Evolutionary conservation across 352 stramenopile genomes (phyloP), one percentile per base, ranked within the genome.

Genomic region (Hyaloperonospora arabidopsidis): DNA sequence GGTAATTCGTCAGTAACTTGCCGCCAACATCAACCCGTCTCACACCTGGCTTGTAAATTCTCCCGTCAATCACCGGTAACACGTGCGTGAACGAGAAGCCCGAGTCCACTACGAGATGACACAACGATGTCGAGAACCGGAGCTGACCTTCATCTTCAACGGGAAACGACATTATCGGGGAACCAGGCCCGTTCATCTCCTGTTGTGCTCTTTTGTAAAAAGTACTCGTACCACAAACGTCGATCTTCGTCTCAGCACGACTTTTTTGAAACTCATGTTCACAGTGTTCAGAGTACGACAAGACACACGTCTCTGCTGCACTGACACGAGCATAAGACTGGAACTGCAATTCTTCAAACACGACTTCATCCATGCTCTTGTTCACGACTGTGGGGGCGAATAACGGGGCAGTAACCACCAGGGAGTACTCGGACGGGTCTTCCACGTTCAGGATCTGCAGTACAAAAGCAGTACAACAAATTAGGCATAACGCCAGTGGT

Each of bases 11-110:
- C 52, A 98, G 70, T 47, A 98, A 63, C 56, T 98, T 98, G 18
- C 95, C 96, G 28, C 96, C 95, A 18, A 98, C 81, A 64, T 97
- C 93, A 38, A 98, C 70, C 0, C 79, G 68, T 55, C 71, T 85
- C 40, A 89, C 79, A 34, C 68, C 74, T 0, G 65, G 55, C 14
- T 61, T 60, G 45, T 61, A 84, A 51, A 67, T 76, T 14, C 67
- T 67, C 2, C 76, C 75, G 39, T 90, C 57, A 52, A 96, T 75
- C n/a, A 97, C 76, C 2, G 94, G 93, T 11, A 98, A 73, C 48
- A 98, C 71, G 49, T 98, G 85, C 22, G 89, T 98, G 53, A 97
- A 97, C 10, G 89, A 98, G 59, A 97, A 98, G 10, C 95, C 95
- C 2, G 87, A 84, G 76, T 98, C 95, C 23, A 98, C 80, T 0